Evolutionary conservation across 1,284 basidiomycete species (phyloP), one percentile per base, ranked within the genome.

Genomic region (Puccinia hordei): DNA sequence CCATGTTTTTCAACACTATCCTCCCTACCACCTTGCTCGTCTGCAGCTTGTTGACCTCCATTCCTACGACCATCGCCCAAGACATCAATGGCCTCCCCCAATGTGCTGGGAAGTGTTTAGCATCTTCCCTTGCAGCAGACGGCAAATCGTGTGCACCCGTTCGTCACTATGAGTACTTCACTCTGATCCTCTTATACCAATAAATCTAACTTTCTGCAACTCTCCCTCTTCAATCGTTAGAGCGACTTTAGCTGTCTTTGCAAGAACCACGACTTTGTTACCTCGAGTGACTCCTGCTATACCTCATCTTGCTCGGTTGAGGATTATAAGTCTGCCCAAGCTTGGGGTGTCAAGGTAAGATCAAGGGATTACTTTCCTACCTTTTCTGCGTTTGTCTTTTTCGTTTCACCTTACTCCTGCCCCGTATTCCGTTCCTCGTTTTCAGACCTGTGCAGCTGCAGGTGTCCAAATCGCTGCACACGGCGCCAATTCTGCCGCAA

Each of bases 191-290:
- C 17, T 12, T 27, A 13, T 24, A 13, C 4, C 33, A 27, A 41
- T 38, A 24, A n/a, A 65, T 9, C 22, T n/a, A 30, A 12, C 38
- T 35, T 12, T 30, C 33, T 41, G 30, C 15, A 13, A n/a, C 9
- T 41, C 24, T 35, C 22, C 22, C 9, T n/a, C 33, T 38, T 35
- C 19, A 8, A 38, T 27, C 10, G 19, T 74, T n/a, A 75, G 73
- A 75, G 6, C 73, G 57, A 75, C 41, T 75, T 75, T 41, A 38
- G 41, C 27, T 75, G 73, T 75, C 73, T 75, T 63, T 75, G 73
- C 49, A 75, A 75, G 57, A 75, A 63, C 57, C 2, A 19, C 0
- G 41, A 55, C 0, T 75, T 75, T 49, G 15, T 61, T 17, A 2
- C 73, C 0, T 19, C 73, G 19, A 41, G 33, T 65, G 27, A 38